Conservation (phyloP, 306 rosid genomes). For the Cicer chorassanicum region DNA sequence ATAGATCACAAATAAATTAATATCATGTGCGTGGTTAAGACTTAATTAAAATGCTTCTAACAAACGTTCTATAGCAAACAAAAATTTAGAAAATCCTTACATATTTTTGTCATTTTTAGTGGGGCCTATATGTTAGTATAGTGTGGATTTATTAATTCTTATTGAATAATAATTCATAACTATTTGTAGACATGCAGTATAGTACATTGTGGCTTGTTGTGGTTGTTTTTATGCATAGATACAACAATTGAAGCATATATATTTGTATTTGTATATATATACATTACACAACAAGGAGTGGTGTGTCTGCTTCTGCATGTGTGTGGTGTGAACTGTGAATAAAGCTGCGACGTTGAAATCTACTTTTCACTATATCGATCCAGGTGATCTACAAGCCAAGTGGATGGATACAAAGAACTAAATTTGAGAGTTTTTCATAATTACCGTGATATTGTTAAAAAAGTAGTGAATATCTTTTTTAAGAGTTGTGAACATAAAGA, state of each 20-base stretch:
- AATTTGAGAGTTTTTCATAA: too few species aligned
- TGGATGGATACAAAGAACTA: neutral
- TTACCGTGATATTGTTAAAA: too few species aligned
- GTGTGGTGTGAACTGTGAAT: constrained; percentile 30
- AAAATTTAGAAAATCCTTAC: neutral
- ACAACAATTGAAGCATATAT: constrained; percentile 34
- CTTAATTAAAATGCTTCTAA: constrained; percentile 41
- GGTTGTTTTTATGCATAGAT: constrained; percentile 45
- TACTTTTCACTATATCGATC: constrained; percentile 35
- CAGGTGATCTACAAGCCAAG: neutral
- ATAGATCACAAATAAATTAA: constrained; percentile 25
- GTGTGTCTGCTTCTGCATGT: constrained; percentile 47
- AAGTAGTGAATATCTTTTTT: too few species aligned
- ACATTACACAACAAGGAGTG: neutral
- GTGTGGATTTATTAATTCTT: constrained; percentile 22
- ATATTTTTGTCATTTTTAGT: constrained; percentile 31
- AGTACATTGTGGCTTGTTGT: constrained; percentile 43
- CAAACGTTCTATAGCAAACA: constrained; percentile 41
- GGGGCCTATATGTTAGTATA: constrained; percentile 43
- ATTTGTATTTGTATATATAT: neutral
- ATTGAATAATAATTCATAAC: constrained; percentile 35
- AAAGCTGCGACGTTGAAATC: constrained; percentile 28
- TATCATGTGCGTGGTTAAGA: constrained; percentile 37
- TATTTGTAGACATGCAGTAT: constrained; percentile 43
- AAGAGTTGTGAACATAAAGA: too few species aligned